A percentile compares a stretch with the other conserved stretches of the same genome.
Conservation (phyloP, 345 rosid species). For the Citrus glauca region DNA sequence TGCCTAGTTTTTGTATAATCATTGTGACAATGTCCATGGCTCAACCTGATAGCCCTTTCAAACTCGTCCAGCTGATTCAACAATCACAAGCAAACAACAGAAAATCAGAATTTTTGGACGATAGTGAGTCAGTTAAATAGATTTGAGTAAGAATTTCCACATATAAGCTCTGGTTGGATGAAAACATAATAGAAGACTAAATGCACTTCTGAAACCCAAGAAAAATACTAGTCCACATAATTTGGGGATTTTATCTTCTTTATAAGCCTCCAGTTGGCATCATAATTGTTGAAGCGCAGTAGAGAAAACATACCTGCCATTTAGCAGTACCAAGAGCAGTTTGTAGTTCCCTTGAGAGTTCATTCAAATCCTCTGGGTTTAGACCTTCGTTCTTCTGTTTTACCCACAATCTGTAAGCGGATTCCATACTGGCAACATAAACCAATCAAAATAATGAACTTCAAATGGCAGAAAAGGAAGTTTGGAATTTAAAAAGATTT, state of each 20-base stretch:
- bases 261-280: not conserved
- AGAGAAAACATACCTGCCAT: constrained; percentile 65
- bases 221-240: not conserved
- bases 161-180: not conserved
- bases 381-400: constrained; percentile 50
- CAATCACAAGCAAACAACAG: constrained; percentile 16
- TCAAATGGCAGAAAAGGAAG: not conserved
- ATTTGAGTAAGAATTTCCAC: not conserved
- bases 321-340: constrained; percentile 86
- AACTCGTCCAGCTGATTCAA: constrained; percentile 74
- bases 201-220: not conserved
- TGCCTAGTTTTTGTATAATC: constrained; percentile 59
- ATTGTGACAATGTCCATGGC: constrained; percentile 46
- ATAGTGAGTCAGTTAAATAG: not conserved
- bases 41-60: constrained; percentile 69
- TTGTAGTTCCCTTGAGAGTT: constrained; percentile 67
- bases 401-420: constrained; percentile 67
- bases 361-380: constrained; percentile 32
- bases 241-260: not conserved
- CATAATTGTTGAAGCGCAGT: not conserved
- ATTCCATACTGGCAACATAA: constrained; percentile 70
- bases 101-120: not conserved
- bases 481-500: not conserved
- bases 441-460: not conserved
- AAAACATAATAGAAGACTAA: not conserved